A percentile compares a stretch with the other conserved stretches of the same genome.
phyloP scores from a whole-genome alignment of 495 filamentous ascomycete genomes.

The Aspergillus carlsbadensis region DNA sequence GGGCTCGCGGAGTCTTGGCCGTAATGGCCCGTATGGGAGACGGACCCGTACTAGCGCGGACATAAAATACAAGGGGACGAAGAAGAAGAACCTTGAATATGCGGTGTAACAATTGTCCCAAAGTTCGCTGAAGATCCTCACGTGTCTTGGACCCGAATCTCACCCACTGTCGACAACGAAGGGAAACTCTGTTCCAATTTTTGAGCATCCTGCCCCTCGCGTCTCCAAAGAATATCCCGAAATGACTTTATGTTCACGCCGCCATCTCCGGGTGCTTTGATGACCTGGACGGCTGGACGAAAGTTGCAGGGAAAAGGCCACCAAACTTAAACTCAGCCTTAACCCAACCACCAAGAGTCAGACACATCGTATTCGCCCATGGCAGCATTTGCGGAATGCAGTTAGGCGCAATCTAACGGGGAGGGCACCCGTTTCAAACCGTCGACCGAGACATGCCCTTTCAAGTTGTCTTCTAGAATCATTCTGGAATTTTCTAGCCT shows the following conservation, averaged over 20 bases:
- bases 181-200: neutral
- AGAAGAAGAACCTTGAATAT: neutral
- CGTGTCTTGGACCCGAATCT: neutral
- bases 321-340: constrained; percentile 8
- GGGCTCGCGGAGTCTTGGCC: no score
- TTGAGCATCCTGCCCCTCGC: neutral
- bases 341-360: neutral
- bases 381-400: constrained; percentile 1
- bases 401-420: neutral
- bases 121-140: constrained; percentile 5
- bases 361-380: neutral
- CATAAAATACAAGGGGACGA: neutral
- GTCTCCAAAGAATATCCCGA: no score
- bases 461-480: constrained; percentile 38
- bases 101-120: neutral
- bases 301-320: neutral
- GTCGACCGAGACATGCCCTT: neutral
- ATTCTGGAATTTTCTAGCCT: constrained; percentile 25
- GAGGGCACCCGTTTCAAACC: neutral
- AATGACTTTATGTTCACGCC: neutral
- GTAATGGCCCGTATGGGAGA: no score
- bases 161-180: neutral
- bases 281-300: neutral
- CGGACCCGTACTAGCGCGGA: neutral
- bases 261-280: neutral